phyloP scores from a whole-genome alignment of 352 stramenopile species.

The Phytophthora podocarpi region DNA sequence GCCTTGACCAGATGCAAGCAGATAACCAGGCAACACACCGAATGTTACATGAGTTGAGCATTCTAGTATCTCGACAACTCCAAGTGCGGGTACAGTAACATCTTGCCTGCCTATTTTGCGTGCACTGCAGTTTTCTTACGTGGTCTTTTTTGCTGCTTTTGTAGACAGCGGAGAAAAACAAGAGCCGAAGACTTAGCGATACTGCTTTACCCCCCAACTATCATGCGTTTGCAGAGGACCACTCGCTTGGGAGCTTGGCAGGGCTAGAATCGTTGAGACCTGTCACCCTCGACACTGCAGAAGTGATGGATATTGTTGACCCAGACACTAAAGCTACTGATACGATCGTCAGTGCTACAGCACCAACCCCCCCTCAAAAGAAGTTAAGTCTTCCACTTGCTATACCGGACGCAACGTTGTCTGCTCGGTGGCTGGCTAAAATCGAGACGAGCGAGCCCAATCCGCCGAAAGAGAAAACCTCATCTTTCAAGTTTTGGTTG shows the following conservation, averaged over 20 bases:
- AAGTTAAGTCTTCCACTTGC: conserved; percentile 14
- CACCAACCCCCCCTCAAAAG: background rate
- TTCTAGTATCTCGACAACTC: conserved; percentile 49
- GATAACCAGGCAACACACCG: conserved; percentile 49
- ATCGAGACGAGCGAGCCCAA: background rate
- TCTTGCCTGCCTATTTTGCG: background rate
- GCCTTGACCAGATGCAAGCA: conserved; percentile 47
- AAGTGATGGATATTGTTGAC: background rate
- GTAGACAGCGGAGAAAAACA: background rate
- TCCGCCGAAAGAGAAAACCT: background rate
- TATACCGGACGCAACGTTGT: conserved; percentile 8
- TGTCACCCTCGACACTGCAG: background rate
- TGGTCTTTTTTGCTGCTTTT: too few species aligned
- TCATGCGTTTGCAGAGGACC: background rate
- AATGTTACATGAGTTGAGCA: conserved; percentile 60
- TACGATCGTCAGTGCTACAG: background rate
- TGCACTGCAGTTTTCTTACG: conserved; percentile 6
- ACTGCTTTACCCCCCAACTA: background rate
- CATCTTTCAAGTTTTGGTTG: background rate
- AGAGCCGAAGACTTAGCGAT: conserved; percentile 1
- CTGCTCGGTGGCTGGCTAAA: conserved; percentile 1
- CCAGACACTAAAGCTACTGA: background rate
- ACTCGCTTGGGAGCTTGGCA: background rate
- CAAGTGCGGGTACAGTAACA: conserved; percentile 30
- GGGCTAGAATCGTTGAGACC: background rate